Evolutionary conservation across 768 basidiomycete genomes (phyloP).

Genomic region (Vararia minispora): DNA sequence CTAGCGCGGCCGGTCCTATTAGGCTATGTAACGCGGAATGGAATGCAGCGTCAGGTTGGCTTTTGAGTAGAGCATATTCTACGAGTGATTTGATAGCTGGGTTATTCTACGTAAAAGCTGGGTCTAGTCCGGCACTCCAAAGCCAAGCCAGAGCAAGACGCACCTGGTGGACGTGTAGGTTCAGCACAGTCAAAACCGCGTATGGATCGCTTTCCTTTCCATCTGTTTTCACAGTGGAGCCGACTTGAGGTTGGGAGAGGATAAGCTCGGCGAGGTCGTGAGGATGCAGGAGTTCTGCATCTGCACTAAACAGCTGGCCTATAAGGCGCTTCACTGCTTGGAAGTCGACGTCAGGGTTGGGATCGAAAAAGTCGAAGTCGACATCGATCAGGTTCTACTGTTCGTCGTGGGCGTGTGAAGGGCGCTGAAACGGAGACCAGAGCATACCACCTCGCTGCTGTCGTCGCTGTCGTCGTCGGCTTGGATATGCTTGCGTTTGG

Average conservation of each 20-base stretch:
- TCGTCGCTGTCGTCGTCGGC: conserved; percentile 26
- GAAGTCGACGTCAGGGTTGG: conserved; percentile 73
- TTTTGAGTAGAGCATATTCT: conserved; percentile 58
- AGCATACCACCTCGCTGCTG: conserved; percentile 31
- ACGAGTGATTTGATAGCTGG: conserved; percentile 59
- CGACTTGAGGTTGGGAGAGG: conserved; percentile 60
- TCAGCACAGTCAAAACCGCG: conserved; percentile 76
- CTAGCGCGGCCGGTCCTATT: conserved; percentile 25
- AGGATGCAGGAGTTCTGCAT: conserved; percentile 61
- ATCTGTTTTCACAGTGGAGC: conserved; percentile 90
- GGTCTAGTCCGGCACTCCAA: too few species aligned
- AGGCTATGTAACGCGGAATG: conserved; percentile 42
- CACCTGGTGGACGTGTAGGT: conserved; percentile 61
- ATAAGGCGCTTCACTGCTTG: conserved; percentile 73
- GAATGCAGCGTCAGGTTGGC: conserved; percentile 35
- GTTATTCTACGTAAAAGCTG: conserved; percentile 40
- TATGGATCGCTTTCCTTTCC: conserved; percentile 85
- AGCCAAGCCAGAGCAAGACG: conserved; percentile 9
- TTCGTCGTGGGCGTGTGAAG: conserved; percentile 3
- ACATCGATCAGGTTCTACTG: conserved; percentile 66
- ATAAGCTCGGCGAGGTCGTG: conserved; percentile 75
- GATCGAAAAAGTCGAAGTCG: conserved; percentile 91
- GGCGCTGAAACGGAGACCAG: conserved; percentile 14
- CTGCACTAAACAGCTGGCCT: conserved; percentile 57
- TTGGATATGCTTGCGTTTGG: conserved; percentile 41